phyloP scores from a whole-genome alignment of 106 monocot genomes.

The Gastrodia elata region DNA sequence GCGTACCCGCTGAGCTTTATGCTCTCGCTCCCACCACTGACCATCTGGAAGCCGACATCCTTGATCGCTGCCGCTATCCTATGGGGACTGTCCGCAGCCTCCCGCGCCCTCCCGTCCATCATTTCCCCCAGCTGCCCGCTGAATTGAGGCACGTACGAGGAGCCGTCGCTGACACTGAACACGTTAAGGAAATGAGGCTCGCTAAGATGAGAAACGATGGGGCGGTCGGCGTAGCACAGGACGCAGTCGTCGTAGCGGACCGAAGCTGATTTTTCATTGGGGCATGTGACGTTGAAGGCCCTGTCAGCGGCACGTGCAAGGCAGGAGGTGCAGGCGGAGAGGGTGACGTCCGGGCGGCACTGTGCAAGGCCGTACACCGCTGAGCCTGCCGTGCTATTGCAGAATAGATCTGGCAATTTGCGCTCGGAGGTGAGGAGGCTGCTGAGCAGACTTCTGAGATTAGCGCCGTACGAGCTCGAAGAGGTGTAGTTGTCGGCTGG shows the following conservation, averaged over 20 bases:
- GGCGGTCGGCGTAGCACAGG: neutral
- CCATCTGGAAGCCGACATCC: neutral
- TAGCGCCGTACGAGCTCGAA: neutral
- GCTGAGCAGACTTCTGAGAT: neutral
- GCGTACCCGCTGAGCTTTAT: neutral
- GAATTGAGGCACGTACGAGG: neutral
- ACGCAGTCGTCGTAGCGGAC: constrained; percentile 3
- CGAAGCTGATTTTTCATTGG: neutral
- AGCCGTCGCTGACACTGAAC: neutral
- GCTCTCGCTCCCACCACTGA: neutral
- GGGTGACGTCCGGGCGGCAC: constrained; percentile 1
- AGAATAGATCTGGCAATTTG: neutral
- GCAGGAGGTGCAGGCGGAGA: neutral
- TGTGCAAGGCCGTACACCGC: neutral
- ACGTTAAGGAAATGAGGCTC: neutral
- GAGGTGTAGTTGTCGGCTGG: neutral
- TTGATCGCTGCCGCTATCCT: neutral
- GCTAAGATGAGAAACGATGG: neutral
- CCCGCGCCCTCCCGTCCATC: neutral
- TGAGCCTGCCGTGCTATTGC: neutral
- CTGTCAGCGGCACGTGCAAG: neutral
- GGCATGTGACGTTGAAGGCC: neutral
- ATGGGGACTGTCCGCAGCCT: neutral
- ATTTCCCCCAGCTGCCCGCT: neutral
- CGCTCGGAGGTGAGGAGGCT: neutral